Base-by-base conservation (phyloP, 2,329 filamentous ascomycete genomes). In the Diaporthe citrichinensis region DNA sequence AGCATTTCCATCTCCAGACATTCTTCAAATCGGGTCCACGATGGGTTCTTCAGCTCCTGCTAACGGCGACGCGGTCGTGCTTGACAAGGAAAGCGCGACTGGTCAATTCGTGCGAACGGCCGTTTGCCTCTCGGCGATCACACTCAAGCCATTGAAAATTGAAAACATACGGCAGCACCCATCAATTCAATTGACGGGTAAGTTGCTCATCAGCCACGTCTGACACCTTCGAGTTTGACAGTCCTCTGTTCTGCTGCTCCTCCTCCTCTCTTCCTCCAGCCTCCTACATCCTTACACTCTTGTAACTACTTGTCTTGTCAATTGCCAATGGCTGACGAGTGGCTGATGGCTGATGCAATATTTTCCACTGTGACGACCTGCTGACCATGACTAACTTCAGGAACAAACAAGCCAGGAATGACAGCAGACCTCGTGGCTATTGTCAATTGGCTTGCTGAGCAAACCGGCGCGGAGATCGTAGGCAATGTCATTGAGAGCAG, bases 51-150 rank as follows among this genome's bases (percentile, higher is more conserved):
- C 67, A 34, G 65, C 17, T 17, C 65, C 59, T 39, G 31, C 10
- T n/a, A 59, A 55, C 7, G 59, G 59, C 23, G 59, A 74, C 17
- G 44, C 67, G 3, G 85, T 91, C 36, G 83, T 86, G 73, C 81
- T 92, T 2, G 89, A 92, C 78, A 91, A 90, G 14, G 90, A 91
- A 2, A 90, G 92, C 79, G 91, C 91, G 9, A 91, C 90, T 6
- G 91, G 91, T 2, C 91, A 93, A 78, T 81, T 92, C 0, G 87
- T 92, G 1, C 84, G 91, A 58, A 83, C 91, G 1, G 90, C 90
- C 5, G 85, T 90, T 53, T 85, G 85, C 1, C 83, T 93, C 7
- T 87, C 91, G 14, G 88, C 91, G 1, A 85, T 93, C 36, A 89
- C 89, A 2, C 85, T 86, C 0, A 87, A 88, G 74, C 84, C 90